Percentiles rank a stretch among this genome's conserved stretches.
phyloP scores from a whole-genome alignment of 1,284 basidiomycete genomes.

The Porogramme epimiltina region DNA sequence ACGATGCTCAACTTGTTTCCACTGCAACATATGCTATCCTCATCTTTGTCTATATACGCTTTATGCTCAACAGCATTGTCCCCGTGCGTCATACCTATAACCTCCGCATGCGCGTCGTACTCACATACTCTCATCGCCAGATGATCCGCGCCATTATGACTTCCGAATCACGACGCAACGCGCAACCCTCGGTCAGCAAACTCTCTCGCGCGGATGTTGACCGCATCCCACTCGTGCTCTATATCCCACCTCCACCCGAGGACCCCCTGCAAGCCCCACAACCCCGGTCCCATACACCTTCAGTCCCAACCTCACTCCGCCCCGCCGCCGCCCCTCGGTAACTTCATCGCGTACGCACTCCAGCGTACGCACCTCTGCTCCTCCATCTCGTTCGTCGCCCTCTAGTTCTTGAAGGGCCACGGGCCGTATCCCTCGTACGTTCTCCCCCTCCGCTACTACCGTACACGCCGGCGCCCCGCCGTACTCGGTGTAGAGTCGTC shows the following conservation, averaged over 20 bases:
- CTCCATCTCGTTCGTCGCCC: no score
- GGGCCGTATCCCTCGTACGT: no score
- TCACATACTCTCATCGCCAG: not conserved
- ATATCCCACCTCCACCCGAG: conserved; percentile 63
- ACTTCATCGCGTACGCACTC: no score
- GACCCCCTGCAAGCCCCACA: no score
- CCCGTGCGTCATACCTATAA: conserved; percentile 8
- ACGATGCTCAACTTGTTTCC: conserved; percentile 38
- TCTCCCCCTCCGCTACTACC: no score
- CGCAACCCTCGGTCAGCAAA: conserved; percentile 48
- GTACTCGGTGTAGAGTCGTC: no score
- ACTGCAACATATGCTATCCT: conserved; percentile 33
- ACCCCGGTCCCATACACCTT: conserved; percentile 43
- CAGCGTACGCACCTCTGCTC: no score
- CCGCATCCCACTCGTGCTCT: conserved; percentile 73
- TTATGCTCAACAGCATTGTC: conserved; percentile 50
- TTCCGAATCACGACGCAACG: no score
- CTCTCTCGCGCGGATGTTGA: conserved; percentile 68
- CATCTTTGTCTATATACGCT: conserved; percentile 68
- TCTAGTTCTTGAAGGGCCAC: no score
- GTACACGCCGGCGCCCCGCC: no score
- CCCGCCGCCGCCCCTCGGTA: no score
- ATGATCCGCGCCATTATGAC: conserved; percentile 27
- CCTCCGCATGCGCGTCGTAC: not conserved
- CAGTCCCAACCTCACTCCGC: no score